Evolutionary conservation across 768 basidiomycete genomes (phyloP), one percentile per base, ranked within the genome.

Genomic region (Nidularia sp.): DNA sequence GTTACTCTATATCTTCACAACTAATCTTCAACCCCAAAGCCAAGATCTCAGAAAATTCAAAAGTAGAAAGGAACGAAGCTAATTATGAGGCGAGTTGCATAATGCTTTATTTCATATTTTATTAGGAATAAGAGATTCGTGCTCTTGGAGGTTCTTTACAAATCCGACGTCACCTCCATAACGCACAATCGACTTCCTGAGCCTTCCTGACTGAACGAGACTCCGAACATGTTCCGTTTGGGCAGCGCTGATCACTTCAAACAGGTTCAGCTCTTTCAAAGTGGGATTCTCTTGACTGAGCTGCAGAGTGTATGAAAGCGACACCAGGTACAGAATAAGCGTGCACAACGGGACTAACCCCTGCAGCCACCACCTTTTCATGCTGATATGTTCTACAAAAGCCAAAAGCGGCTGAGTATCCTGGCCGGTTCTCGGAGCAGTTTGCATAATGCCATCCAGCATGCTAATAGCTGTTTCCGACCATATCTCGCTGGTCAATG

Each of bases 361-460:
- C 45, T 59, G 56, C 6, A 60, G 35, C 59, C 57, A 59, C 61
- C 61, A 60, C 34, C 59, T 29, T 34, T 10, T 34, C 25, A 25
- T n/a, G 33, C 55, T 48, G 44, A 59, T 34, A 15, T 34, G 43
- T 15, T 55, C 53, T 6, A 53, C 56, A 32, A 18, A n/a, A 8
- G 54, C 56, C 8, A 47, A 25, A 9, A 61, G 50, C 3, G 18
- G 41, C 45, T 62, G 61, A 4, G 36, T 47, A 1, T 46, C 42
- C 8, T 18, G 15, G 43, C 47, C 47, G 3, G 39, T 52, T 34
- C 10, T 48, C 3, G 56, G 54, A 4, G 56, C 52, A 6, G 59
- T 60, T 18, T 55, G 57, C 49, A 60, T 55, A 22, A 62, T 53
- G 5, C 60, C 59, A 29, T 60, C 59, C 9, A 62, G 41, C 49